Percentiles rank a stretch among this genome's conserved stretches.
phyloP scores from a whole-genome alignment of 2,329 filamentous ascomycete species.

The Zarea fungicola region DNA sequence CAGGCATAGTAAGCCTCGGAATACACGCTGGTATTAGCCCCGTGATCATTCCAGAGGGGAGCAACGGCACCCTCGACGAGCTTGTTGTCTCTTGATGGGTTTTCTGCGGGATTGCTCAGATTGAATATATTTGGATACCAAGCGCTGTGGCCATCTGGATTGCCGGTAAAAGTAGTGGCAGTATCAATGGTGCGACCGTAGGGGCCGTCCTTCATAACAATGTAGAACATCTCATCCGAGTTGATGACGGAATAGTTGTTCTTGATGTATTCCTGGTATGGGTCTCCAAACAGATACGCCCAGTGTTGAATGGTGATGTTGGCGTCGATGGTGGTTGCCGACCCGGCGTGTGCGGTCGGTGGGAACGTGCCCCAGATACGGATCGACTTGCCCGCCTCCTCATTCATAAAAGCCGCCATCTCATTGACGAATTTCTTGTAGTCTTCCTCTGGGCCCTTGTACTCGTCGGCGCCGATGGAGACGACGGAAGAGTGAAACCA shows the following conservation, averaged over 20 bases:
- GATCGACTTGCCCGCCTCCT: conserved; percentile 36
- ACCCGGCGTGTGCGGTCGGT: conserved; percentile 19
- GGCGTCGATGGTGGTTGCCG: conserved; percentile 10
- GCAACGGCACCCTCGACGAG: conserved; percentile 19
- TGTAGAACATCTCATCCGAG: conserved; percentile 21
- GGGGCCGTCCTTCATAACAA: conserved; percentile 30
- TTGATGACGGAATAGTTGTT: conserved; percentile 22
- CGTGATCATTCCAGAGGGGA: conserved; percentile 23
- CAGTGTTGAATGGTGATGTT: conserved; percentile 33
- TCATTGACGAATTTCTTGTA: conserved; percentile 45
- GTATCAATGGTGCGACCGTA: conserved; percentile 44
- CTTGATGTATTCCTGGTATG: conserved; percentile 17
- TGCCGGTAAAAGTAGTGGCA: conserved; percentile 28
- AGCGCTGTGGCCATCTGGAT: conserved; percentile 12
- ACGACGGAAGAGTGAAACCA: conserved; percentile 52
- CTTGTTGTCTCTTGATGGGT: conserved; percentile 15
- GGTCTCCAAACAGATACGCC: conserved; percentile 19
- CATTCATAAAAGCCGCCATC: conserved; percentile 39
- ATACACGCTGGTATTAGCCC: conserved; percentile 20
- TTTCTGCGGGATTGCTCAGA: conserved; percentile 15
- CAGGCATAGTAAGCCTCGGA: conserved; percentile 23
- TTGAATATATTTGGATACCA: conserved; percentile 23
- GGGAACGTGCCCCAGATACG: conserved; percentile 46
- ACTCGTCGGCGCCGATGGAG: conserved; percentile 53
- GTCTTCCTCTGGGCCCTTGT: conserved; percentile 39